Base-by-base conservation (phyloP, 176 grass and related monocot species). In the Musa schizocarpa region DNA sequence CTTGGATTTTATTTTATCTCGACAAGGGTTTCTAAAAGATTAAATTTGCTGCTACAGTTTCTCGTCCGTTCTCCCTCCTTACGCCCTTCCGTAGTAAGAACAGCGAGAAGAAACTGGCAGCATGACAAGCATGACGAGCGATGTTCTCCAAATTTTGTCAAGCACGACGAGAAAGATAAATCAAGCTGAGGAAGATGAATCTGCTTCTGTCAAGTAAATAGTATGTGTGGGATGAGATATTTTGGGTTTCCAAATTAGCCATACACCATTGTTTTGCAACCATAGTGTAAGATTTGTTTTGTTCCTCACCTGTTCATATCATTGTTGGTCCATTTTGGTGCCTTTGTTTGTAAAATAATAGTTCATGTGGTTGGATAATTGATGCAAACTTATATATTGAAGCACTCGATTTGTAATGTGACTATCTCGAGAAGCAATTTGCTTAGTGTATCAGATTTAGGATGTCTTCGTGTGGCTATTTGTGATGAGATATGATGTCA, bases 71-170 rank as follows among this genome's bases (percentile, higher is more conserved):
- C 58, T 92, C 90, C 9, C 70, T 92, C 7, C 61, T 92, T 57
- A 85, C 84, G 11, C 87, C 90, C 0, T 92, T 92, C 79, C 86
- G 87, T 54, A 86, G 69, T 77, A 92, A 81, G 77, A 63, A 58
- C 69, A 73, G 57, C 9, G 78, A 80, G 69, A 73, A 73, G 69
- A 80, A 73, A 63, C 48, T 50, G 20, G 11, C 78, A 4, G 54
- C 69, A 22, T 72, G 21, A 76, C 63, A 62, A 19, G 57, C 6
- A 17, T 17, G n/a, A 56, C 27, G 17, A 50, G 68, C 17, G 0
- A 12, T n/a, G 17, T n/a, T 13, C 8, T 51, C 13, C 2, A 21
- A 66, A 66, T 13, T n/a, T 14, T 50, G 20, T 70, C 1, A 70
- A 70, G 3, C 17, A 6, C 4, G 34, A 6, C 4, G 66, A 17